These are phyloP conservation scores for Aspergillus fumigatiaffinis DNA, from an alignment of 2,329 filamentous ascomycete species.

Conservation along the genomic window DNA sequence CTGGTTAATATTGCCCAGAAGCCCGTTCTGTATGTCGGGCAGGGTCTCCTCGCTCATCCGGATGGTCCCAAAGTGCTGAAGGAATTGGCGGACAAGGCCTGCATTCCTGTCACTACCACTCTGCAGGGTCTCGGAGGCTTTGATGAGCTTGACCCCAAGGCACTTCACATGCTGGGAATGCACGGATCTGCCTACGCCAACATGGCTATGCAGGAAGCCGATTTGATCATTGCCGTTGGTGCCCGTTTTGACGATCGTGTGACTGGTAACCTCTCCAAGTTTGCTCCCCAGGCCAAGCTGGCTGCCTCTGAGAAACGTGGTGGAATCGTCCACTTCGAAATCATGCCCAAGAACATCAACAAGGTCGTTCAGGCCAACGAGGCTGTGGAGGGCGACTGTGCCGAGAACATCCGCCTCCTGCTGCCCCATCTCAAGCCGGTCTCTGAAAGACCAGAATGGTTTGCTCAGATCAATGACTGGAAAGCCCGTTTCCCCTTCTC, in stretches of 20 bases:
- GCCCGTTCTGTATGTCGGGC: conserved; percentile 90
- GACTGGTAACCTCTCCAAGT: conserved; percentile 74
- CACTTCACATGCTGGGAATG: conserved; percentile 98
- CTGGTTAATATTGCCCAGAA: conserved; percentile 88
- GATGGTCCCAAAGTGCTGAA: conserved; percentile 76
- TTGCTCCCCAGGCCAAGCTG: conserved; percentile 80
- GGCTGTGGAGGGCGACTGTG: conserved; percentile 89
- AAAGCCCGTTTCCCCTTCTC: conserved; percentile 84
- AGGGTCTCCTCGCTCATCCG: conserved; percentile 76
- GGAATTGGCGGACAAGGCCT: conserved; percentile 83
- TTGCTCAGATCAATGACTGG: conserved; percentile 83
- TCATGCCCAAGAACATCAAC: conserved; percentile 99
- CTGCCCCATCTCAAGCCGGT: conserved; percentile 66
- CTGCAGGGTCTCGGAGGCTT: conserved; percentile 89
- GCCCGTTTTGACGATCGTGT: conserved; percentile 96
- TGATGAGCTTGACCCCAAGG: conserved; percentile 90
- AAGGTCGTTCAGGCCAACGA: conserved; percentile 97
- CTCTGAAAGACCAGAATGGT: conserved; percentile 76
- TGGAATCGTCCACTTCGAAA: conserved; percentile 95
- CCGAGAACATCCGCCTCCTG: conserved; percentile 69
- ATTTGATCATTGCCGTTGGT: conserved; percentile 91
- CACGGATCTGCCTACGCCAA: conserved; percentile 96
- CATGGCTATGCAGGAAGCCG: conserved; percentile 95
- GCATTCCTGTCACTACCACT: conserved; percentile 92
- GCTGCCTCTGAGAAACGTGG: conserved; percentile 82